These are phyloP conservation scores for Saitozyma sp. DNA, from an alignment of 768 basidiomycete species.

Conservation along the genomic window DNA sequence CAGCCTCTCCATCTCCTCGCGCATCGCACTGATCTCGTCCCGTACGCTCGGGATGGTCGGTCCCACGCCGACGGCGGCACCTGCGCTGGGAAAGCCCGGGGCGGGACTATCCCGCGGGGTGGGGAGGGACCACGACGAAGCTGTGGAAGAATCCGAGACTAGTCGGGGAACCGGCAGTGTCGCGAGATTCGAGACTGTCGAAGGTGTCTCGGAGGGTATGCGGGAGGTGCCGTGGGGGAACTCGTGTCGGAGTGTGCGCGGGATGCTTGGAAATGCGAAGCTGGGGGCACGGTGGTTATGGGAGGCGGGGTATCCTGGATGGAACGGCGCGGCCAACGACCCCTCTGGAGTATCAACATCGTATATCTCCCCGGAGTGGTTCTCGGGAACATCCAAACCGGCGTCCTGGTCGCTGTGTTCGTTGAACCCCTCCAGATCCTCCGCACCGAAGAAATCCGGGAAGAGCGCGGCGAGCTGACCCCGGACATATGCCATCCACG, in stretches of 20 bases:
- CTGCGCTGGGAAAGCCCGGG: neutral
- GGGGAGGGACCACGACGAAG: neutral
- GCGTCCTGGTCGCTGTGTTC: neutral
- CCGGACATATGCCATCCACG: conserved; percentile 34
- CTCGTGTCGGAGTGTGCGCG: neutral
- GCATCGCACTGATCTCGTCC: conserved; percentile 27
- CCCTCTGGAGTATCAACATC: neutral
- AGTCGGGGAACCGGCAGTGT: neutral
- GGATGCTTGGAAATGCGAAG: neutral
- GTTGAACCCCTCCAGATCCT: neutral
- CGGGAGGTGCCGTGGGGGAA: no score
- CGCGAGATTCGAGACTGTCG: neutral
- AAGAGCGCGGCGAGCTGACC: conserved; percentile 28
- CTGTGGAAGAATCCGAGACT: neutral
- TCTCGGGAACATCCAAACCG: no score
- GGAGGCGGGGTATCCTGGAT: neutral
- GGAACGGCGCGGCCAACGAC: neutral
- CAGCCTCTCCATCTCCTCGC: conserved; percentile 36
- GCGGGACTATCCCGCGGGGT: neutral
- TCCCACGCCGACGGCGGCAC: neutral
- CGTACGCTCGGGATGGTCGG: conserved; percentile 10
- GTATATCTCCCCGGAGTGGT: no score
- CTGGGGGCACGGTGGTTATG: neutral
- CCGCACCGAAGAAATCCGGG: conserved; percentile 21
- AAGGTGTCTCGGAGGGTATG: no score